Evolutionary conservation across 2,329 filamentous ascomycete species (phyloP).

Genomic region (Diplocarpon rosae): DNA sequence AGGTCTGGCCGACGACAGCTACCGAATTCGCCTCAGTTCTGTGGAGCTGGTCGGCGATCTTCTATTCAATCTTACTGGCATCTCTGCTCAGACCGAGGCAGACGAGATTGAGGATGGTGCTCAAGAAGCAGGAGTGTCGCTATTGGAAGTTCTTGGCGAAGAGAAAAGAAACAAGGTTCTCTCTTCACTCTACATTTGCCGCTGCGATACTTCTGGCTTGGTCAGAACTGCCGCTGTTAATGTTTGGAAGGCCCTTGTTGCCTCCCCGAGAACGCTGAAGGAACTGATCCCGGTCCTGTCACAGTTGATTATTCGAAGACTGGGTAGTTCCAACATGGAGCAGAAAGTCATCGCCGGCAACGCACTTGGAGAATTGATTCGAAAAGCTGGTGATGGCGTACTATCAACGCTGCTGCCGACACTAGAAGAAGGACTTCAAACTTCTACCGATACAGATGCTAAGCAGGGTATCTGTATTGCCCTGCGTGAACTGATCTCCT

Average conservation of each 20-base stretch:
- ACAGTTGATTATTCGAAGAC: slow-evolving; percentile 83
- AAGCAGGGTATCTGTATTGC: slow-evolving; percentile 97
- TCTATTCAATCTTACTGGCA: slow-evolving; percentile 93
- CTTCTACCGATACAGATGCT: slow-evolving; percentile 80
- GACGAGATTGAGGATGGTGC: slow-evolving; percentile 70
- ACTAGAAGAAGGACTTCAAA: slow-evolving; percentile 81
- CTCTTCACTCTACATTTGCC: slow-evolving; percentile 94
- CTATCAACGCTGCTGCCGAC: slow-evolving; percentile 80
- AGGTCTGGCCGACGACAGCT: slow-evolving; percentile 92
- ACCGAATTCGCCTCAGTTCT: slow-evolving; percentile 95
- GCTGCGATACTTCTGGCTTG: slow-evolving; percentile 87
- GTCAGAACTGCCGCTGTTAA: slow-evolving; percentile 82
- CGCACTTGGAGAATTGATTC: slow-evolving; percentile 88
- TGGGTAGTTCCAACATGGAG: slow-evolving; percentile 94
- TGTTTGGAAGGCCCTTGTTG: slow-evolving; percentile 95
- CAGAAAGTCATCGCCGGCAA: slow-evolving; percentile 99
- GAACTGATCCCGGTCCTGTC: slow-evolving; percentile 91
- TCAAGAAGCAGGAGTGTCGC: slow-evolving; percentile 81
- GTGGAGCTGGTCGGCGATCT: slow-evolving; percentile 95
- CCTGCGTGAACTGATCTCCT: slow-evolving; percentile 82
- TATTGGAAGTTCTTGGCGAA: slow-evolving; percentile 87
- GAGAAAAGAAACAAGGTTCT: slow-evolving; percentile 96
- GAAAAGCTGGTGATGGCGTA: slow-evolving; percentile 91
- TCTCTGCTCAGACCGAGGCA: slow-evolving; percentile 70
- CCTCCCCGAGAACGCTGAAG: slow-evolving; percentile 71